Percentiles rank a stretch among this genome's conserved stretches.
Evolutionary conservation across 805 yeast species (phyloP).

Genomic region (Candida sphagnicola): DNA sequence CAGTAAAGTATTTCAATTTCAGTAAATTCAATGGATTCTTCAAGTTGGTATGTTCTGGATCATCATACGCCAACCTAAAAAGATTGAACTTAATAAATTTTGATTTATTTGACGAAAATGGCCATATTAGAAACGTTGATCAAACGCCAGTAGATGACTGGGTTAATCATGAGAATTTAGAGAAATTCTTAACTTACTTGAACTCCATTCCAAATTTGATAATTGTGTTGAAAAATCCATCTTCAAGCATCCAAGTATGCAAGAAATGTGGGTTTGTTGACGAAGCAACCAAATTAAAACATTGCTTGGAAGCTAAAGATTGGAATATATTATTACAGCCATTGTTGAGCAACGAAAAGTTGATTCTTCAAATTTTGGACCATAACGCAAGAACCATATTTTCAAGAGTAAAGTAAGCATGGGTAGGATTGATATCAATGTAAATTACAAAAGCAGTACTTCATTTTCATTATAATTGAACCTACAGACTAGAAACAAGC

Average conservation of each 20-base stretch:
- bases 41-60: constrained; percentile 32
- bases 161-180: constrained; percentile 9
- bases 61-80: constrained; percentile 24
- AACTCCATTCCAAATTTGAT: constrained; percentile 6
- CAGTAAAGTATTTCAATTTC: constrained; percentile 25
- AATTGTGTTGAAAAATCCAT: constrained; percentile 1
- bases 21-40: constrained; percentile 25
- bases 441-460: no score
- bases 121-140: constrained; percentile 13
- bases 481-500: not conserved
- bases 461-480: no score
- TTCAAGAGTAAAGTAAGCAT: constrained; percentile 1
- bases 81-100: constrained; percentile 27
- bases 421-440: no score
- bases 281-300: not conserved
- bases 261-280: constrained; percentile 2
- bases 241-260: not conserved
- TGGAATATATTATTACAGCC: not conserved
- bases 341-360: not conserved
- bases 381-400: not conserved
- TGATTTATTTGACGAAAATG: constrained; percentile 20
- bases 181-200: constrained; percentile 1
- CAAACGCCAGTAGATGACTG: constrained; percentile 12
- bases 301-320: not conserved
- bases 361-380: constrained; percentile 1